phyloP scores from a whole-genome alignment of 2,329 filamentous ascomycete species.

The Epichloe gansuensis region DNA sequence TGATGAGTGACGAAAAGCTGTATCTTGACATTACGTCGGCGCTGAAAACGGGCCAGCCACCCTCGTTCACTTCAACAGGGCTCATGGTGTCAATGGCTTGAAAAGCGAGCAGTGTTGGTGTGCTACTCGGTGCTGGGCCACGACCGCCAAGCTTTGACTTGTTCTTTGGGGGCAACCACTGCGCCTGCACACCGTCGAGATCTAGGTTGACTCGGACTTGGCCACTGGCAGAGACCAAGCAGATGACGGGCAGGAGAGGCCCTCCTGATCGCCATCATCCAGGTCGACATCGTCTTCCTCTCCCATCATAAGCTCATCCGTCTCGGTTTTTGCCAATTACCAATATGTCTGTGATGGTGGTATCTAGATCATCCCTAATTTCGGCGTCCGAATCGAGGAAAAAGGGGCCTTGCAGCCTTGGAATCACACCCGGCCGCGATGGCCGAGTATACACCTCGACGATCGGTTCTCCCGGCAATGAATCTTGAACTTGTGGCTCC shows the following conservation, averaged over 20 bases:
- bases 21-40: constrained; percentile 49
- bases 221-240: constrained; percentile 48
- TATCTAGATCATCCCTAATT: constrained; percentile 44
- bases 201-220: constrained; percentile 51
- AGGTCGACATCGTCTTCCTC: constrained; percentile 50
- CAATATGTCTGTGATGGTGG: constrained; percentile 47
- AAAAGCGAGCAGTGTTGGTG: constrained; percentile 45
- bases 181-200: constrained; percentile 49
- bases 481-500: constrained; percentile 44
- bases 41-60: constrained; percentile 52
- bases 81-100: constrained; percentile 50
- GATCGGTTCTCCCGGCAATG: constrained; percentile 32
- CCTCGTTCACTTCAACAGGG: constrained; percentile 40
- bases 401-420: constrained; percentile 51
- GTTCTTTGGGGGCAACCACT: constrained; percentile 49
- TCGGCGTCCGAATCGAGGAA: constrained; percentile 42
- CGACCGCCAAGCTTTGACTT: constrained; percentile 32
- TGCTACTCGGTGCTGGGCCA: constrained; percentile 24
- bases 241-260: constrained; percentile 48
- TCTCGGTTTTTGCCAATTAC: constrained; percentile 52
- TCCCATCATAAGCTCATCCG: constrained; percentile 48
- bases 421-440: constrained; percentile 42
- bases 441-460: constrained; percentile 47
- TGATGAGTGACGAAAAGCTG: constrained; percentile 50
- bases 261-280: constrained; percentile 44